Conservation (phyloP, 345 rosid genomes). For the Linum usitatissimum region DNA sequence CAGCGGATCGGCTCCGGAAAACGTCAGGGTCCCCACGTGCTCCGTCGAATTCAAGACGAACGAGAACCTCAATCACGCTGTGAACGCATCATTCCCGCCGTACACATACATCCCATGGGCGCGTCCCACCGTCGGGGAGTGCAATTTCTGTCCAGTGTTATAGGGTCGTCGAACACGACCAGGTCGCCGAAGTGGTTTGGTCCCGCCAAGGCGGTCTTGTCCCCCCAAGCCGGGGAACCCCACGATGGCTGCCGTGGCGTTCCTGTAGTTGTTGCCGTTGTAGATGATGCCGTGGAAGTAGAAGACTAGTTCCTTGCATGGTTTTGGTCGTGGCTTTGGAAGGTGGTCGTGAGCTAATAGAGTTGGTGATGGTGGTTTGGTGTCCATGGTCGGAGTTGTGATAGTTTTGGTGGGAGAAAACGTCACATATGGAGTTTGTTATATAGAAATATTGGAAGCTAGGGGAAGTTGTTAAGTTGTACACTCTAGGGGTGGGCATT, state of each 20-base stretch:
- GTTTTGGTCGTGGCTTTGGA: constrained; percentile 15
- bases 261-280: constrained; percentile 26
- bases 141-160: constrained; percentile 23
- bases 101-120: constrained; percentile 28
- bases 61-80: constrained; percentile 44
- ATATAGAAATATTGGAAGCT: too few relatives aligned
- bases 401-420: too few relatives aligned
- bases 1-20: constrained; percentile 58
- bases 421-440: too few relatives aligned
- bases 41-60: constrained; percentile 53
- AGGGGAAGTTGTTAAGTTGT: too few relatives aligned
- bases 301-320: constrained; percentile 15
- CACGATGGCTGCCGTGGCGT: constrained; percentile 26
- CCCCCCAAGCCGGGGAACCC: constrained; percentile 22
- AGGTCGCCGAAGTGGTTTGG: constrained; percentile 26
- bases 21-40: constrained; percentile 46
- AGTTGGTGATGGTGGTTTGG: too few relatives aligned
- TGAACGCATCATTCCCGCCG: constrained; percentile 21
- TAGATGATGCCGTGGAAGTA: constrained; percentile 33
- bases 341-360: too few relatives aligned
- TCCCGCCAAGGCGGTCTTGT: constrained; percentile 16
- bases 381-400: too few relatives aligned
- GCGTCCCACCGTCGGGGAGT: constrained; percentile 20
- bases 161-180: constrained; percentile 30
- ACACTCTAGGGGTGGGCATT: too few relatives aligned